Base-by-base conservation (phyloP, 2,329 filamentous ascomycete species). In the Alternaria rosae region DNA sequence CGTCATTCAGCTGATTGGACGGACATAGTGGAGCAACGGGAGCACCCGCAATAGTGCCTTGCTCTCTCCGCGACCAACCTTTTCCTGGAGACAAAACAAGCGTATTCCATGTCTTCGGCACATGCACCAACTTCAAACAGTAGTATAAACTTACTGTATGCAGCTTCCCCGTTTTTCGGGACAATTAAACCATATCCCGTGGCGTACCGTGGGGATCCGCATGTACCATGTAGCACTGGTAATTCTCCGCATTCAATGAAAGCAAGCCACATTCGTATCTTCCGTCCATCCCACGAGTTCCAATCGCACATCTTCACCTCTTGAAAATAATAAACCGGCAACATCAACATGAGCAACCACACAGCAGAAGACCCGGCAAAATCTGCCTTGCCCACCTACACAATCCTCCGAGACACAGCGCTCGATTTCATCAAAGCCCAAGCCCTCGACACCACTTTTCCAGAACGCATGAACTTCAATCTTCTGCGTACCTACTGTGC, bases 401-500 rank as follows among this genome's bases (percentile, higher is more conserved):
- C 58, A 26, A 54, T 53, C 23, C 64, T 72, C 47, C 53, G 62
- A 41, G 28, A 42, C 21, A 73, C 69, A 5, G 61, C 70, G 23
- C 57, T 66, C 9, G 26, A 51, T 35, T 70, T 74, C 59, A 59
- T 73, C 28, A 20, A 54, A n/a, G 64, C 66, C 5, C 62, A 60
- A 57, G 47, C 58, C 41, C 54, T 59, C 35, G 45, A 64, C 26
- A 21, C 48, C 5, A 7, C 32, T 7, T 41, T 32, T 7, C 50
- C 60, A 2, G 51, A 44, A 6, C 61, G 61, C 35, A 65, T 70
- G 26, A 43, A 76, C 55, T 47, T 66, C 6, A 53, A 65, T 9
- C 56, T 52, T 12, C 64, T 77, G 38, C 64, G 60, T 32, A 59
- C 66, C 10, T 58, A 68, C 8, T 66, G 68, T 50, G 57, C 68